Evolutionary conservation across 2,329 filamentous ascomycete species (phyloP).

Genomic region (Stemphylium beticola): DNA sequence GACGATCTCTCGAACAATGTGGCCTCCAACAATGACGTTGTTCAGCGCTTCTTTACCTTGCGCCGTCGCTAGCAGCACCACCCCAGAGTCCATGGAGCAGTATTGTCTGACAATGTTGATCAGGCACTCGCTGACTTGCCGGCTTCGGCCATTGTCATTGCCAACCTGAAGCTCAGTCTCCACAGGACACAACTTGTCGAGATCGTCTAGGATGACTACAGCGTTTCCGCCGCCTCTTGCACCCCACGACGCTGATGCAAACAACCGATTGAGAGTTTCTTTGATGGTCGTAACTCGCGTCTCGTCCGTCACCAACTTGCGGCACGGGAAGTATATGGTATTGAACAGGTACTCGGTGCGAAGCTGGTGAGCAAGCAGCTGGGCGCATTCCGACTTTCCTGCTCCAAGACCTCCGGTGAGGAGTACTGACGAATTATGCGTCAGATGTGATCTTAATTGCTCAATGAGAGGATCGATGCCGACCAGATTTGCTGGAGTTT

Average conservation of each 20-base stretch:
- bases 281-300: conserved; percentile 89
- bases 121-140: conserved; percentile 89
- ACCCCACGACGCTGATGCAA: conserved; percentile 90
- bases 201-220: conserved; percentile 86
- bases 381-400: conserved; percentile 84
- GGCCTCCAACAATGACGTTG: conserved; percentile 86
- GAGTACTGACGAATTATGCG: conserved; percentile 86
- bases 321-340: conserved; percentile 83
- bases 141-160: conserved; percentile 89
- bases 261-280: conserved; percentile 81
- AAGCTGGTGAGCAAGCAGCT: conserved; percentile 75
- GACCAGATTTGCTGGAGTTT: conserved; percentile 68
- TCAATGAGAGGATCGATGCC: conserved; percentile 81
- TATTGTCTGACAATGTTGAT: conserved; percentile 83
- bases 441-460: conserved; percentile 76
- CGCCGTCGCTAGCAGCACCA: conserved; percentile 88
- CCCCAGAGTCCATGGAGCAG: conserved; percentile 77
- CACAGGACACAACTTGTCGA: conserved; percentile 89
- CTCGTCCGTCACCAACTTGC: conserved; percentile 88
- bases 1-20: conserved; percentile 90
- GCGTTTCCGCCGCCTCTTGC: conserved; percentile 83
- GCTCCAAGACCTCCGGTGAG: conserved; percentile 88
- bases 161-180: conserved; percentile 95
- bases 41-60: conserved; percentile 93
- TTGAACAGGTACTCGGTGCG: conserved; percentile 78